Conservation (phyloP, 2,329 filamentous ascomycete genomes). For the Aspergillus latus region DNA sequence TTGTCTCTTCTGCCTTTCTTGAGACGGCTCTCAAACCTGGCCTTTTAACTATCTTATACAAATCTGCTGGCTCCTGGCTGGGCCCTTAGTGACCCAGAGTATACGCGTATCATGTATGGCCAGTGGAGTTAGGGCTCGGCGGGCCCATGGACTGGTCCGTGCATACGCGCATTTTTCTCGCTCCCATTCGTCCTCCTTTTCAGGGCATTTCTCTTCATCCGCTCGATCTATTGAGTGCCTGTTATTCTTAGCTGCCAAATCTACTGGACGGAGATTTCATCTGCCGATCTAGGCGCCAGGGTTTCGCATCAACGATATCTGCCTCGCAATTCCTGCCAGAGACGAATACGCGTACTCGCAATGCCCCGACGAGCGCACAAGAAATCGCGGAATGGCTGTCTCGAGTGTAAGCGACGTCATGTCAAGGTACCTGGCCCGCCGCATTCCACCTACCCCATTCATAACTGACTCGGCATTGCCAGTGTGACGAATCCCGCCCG, state of each 20-base stretch:
- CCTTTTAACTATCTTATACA: not conserved
- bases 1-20: not conserved
- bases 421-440: constrained; percentile 32
- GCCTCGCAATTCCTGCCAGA: not conserved
- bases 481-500: constrained; percentile 38
- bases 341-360: constrained; percentile 6
- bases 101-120: constrained; percentile 14
- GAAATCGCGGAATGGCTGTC: constrained; percentile 42
- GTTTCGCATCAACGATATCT: not conserved
- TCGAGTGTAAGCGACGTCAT: constrained; percentile 40
- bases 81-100: not conserved
- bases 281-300: not conserved
- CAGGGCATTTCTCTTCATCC: not conserved
- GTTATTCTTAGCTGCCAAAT: not conserved
- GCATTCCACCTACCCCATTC: not conserved
- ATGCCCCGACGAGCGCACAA: constrained; percentile 33
- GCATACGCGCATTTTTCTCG: constrained; percentile 21
- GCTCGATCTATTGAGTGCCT: not conserved
- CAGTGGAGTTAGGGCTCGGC: not conserved
- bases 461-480: not conserved
- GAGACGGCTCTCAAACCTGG: not conserved
- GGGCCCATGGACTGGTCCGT: constrained; percentile 14
- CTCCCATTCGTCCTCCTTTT: not conserved
- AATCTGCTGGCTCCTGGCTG: too few species aligned
- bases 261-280: not conserved